Evolutionary conservation across 2,329 filamentous ascomycete species (phyloP).

Genomic region (Neonectria ditissima): DNA sequence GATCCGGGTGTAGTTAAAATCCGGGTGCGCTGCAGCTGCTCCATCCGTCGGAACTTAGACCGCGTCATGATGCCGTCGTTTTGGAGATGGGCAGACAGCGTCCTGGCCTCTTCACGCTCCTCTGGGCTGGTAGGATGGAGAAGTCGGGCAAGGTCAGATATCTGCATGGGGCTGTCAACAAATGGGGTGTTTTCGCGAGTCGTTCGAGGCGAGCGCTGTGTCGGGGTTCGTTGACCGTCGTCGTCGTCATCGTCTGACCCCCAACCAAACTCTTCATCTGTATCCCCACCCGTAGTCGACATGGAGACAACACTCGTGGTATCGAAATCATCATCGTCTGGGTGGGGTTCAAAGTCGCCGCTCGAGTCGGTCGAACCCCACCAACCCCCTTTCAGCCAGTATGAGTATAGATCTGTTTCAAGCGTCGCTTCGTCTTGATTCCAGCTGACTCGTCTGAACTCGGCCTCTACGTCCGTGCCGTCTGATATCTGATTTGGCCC

Average conservation of each 20-base stretch:
- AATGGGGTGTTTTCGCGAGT: conserved; percentile 68
- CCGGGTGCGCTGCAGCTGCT: conserved; percentile 76
- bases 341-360: conserved; percentile 76
- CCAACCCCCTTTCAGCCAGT: conserved; percentile 86
- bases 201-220: conserved; percentile 67
- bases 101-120: conserved; percentile 82
- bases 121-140: conserved; percentile 83
- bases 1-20: conserved; percentile 59
- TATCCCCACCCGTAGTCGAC: conserved; percentile 56
- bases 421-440: conserved; percentile 72
- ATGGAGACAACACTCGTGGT: conserved; percentile 82
- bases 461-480: conserved; percentile 82
- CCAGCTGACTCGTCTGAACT: conserved; percentile 71
- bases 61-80: conserved; percentile 82
- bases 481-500: conserved; percentile 69
- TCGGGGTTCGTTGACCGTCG: conserved; percentile 77
- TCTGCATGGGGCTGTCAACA: conserved; percentile 72
- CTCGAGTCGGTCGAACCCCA: conserved; percentile 87
- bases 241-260: conserved; percentile 61
- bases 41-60: conserved; percentile 76
- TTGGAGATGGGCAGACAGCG: conserved; percentile 83
- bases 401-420: conserved; percentile 80
- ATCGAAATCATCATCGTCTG: conserved; percentile 72
- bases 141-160: conserved; percentile 79
- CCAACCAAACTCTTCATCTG: conserved; percentile 62